These are phyloP conservation scores for Fusarium domesticum DNA, from an alignment of 2,329 filamentous ascomycete genomes.

Conservation along the genomic window DNA sequence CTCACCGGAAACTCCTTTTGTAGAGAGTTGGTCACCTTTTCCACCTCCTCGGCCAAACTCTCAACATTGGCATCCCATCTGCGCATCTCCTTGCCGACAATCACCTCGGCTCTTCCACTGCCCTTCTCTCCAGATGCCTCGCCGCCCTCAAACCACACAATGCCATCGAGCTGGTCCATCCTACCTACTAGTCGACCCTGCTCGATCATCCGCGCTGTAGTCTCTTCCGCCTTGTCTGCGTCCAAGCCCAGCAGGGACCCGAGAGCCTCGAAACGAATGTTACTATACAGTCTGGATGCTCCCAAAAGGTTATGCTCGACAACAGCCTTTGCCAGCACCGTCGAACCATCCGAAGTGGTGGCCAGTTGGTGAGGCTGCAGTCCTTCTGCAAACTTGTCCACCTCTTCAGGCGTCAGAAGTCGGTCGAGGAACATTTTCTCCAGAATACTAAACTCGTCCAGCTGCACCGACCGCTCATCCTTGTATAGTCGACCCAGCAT, in stretches of 20 bases:
- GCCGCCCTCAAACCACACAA: constrained; percentile 80
- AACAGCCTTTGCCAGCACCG: constrained; percentile 88
- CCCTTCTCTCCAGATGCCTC: constrained; percentile 68
- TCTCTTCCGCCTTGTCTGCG: constrained; percentile 80
- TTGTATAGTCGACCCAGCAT: constrained; percentile 85
- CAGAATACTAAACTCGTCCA: constrained; percentile 80
- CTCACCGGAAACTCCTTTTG: constrained; percentile 73
- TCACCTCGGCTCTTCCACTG: constrained; percentile 61
- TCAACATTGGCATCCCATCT: constrained; percentile 90
- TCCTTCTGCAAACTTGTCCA: constrained; percentile 77
- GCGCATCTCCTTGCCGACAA: constrained; percentile 68
- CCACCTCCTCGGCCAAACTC: constrained; percentile 82
- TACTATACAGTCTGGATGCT: constrained; percentile 74
- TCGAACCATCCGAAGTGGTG: constrained; percentile 83
- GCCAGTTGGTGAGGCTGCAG: constrained; percentile 87
- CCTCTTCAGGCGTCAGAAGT: constrained; percentile 75
- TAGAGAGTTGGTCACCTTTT: constrained; percentile 77
- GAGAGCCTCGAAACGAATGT: constrained; percentile 73
- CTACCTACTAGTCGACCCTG: constrained; percentile 82
- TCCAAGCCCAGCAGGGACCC: constrained; percentile 75
- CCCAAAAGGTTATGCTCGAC: constrained; percentile 94
- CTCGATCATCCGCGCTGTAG: constrained; percentile 93
- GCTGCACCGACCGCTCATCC: constrained; percentile 74
- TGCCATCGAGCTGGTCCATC: constrained; percentile 88
- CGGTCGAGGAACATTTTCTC: constrained; percentile 98